Percentiles rank a stretch among this genome's conserved stretches.
phyloP scores from a whole-genome alignment of 805 yeast genomes.

The Ogataea populi-albae region DNA sequence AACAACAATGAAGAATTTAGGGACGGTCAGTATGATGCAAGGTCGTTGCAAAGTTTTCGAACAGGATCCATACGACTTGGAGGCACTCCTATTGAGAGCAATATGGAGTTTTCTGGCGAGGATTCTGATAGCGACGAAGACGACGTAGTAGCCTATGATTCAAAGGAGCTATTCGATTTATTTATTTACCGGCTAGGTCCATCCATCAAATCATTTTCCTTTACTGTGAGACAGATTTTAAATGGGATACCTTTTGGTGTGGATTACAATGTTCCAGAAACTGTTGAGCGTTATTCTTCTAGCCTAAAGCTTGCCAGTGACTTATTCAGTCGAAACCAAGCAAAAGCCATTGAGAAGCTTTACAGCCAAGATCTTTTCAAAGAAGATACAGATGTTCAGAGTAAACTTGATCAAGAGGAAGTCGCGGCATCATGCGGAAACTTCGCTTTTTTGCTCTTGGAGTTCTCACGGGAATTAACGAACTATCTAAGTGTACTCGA shows the following conservation, averaged over 20 bases:
- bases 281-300: slow-evolving; percentile 40
- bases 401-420: slow-evolving; percentile 67
- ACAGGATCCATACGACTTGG: not conserved
- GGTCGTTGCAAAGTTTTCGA: slow-evolving; percentile 14
- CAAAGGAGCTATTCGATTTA: slow-evolving; percentile 54
- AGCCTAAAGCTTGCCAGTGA: slow-evolving; percentile 52
- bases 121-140: slow-evolving; percentile 32
- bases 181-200: slow-evolving; percentile 72
- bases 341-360: slow-evolving; percentile 52
- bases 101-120: slow-evolving; percentile 6
- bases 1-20: slow-evolving; percentile 24
- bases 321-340: slow-evolving; percentile 55
- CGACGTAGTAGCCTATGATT: slow-evolving; percentile 25
- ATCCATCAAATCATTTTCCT: slow-evolving; percentile 61
- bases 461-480: slow-evolving; percentile 57
- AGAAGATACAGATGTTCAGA: slow-evolving; percentile 33
- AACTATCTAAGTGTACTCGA: slow-evolving; percentile 45
- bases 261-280: slow-evolving; percentile 35
- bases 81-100: not conserved
- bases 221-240: slow-evolving; percentile 60
- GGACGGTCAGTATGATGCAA: slow-evolving; percentile 3
- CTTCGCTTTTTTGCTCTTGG: slow-evolving; percentile 62
- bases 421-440: slow-evolving; percentile 84
- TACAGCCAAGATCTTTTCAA: slow-evolving; percentile 56
- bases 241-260: slow-evolving; percentile 56